phyloP scores from a whole-genome alignment of 176 grass and related monocot species.

The Cocos nucifera region DNA sequence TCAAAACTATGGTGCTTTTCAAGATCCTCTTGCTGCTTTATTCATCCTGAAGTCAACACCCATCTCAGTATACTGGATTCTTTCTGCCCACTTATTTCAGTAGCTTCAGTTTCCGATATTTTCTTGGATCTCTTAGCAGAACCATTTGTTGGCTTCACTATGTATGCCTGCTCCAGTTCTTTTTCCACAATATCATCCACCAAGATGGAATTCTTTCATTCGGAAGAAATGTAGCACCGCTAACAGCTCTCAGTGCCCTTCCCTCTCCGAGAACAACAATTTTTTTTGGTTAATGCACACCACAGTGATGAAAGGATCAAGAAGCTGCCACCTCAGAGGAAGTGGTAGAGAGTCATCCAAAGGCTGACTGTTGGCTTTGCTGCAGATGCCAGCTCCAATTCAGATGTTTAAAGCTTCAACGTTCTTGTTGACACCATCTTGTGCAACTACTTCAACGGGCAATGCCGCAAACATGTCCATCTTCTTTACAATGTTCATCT shows the following conservation, averaged over 20 bases:
- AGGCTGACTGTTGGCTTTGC: constrained; percentile 5
- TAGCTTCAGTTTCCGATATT: constrained; percentile 44
- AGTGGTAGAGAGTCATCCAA: constrained; percentile 39
- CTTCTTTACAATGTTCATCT: too few relatives aligned
- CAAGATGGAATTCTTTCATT: constrained; percentile 26
- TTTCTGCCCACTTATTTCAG: constrained; percentile 19
- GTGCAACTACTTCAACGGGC: too few relatives aligned
- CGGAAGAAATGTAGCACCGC: constrained; percentile 46
- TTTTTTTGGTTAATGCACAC: constrained; percentile 61
- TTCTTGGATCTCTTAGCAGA: constrained; percentile 56
- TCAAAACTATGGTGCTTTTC: too few relatives aligned
- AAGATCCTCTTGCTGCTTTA: too few relatives aligned
- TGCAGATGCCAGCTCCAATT: too few relatives aligned
- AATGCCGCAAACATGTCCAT: too few relatives aligned
- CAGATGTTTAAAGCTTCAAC: too few relatives aligned
- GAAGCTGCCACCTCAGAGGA: constrained; percentile 67
- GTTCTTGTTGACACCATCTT: too few relatives aligned
- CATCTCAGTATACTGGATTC: neutral
- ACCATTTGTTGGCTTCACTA: constrained; percentile 31
- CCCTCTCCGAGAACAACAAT: constrained; percentile 56
- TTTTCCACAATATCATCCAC: constrained; percentile 25
- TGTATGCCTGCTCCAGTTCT: constrained; percentile 7
- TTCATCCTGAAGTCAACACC: too few relatives aligned
- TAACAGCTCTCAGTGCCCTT: constrained; percentile 52
- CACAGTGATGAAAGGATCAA: constrained; percentile 86